These are phyloP conservation scores for Alloteropsis angusta DNA, from an alignment of 202 grass and related monocot genomes.

Conservation along the genomic window DNA sequence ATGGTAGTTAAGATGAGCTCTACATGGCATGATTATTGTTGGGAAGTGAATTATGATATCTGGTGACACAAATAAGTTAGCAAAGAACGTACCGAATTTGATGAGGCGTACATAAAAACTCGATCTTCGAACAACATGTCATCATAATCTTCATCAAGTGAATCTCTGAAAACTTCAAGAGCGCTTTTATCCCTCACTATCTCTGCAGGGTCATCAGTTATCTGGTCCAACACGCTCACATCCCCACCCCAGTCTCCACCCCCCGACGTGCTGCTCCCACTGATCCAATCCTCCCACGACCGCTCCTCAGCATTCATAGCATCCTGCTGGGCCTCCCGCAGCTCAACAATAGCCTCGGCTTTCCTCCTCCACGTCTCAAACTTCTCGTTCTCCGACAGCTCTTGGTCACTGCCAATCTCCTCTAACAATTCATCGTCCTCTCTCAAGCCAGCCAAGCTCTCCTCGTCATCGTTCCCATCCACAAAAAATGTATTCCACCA, in stretches of 20 bases:
- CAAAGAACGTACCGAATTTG: slow-evolving; percentile 51
- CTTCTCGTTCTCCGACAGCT: slow-evolving; percentile 55
- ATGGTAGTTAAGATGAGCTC: background rate
- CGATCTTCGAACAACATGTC: slow-evolving; percentile 85
- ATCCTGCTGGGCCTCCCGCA: slow-evolving; percentile 60
- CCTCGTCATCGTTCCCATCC: slow-evolving; percentile 45
- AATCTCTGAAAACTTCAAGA: slow-evolving; percentile 41
- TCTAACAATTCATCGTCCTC: slow-evolving; percentile 36
- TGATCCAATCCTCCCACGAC: slow-evolving; percentile 82
- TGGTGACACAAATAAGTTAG: background rate
- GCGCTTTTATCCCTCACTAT: slow-evolving; percentile 57
- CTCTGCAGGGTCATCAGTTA: slow-evolving; percentile 50
- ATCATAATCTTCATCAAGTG: slow-evolving; percentile 48
- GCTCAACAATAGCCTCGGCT: slow-evolving; percentile 80
- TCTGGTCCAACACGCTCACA: slow-evolving; percentile 6
- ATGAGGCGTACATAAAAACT: slow-evolving; percentile 75
- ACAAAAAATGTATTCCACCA: slow-evolving; percentile 71
- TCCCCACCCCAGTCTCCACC: slow-evolving; percentile 44
- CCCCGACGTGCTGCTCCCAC: slow-evolving; percentile 23
- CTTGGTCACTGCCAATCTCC: slow-evolving; percentile 21
- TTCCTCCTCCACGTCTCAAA: slow-evolving; percentile 79
- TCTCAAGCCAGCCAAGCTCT: slow-evolving; percentile 42
- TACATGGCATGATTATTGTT: background rate
- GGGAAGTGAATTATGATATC: background rate
- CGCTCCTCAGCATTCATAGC: slow-evolving; percentile 45